Evolutionary conservation across 345 rosid species (phyloP), one percentile per base, ranked within the genome.

Genomic region (Acer campestre): DNA sequence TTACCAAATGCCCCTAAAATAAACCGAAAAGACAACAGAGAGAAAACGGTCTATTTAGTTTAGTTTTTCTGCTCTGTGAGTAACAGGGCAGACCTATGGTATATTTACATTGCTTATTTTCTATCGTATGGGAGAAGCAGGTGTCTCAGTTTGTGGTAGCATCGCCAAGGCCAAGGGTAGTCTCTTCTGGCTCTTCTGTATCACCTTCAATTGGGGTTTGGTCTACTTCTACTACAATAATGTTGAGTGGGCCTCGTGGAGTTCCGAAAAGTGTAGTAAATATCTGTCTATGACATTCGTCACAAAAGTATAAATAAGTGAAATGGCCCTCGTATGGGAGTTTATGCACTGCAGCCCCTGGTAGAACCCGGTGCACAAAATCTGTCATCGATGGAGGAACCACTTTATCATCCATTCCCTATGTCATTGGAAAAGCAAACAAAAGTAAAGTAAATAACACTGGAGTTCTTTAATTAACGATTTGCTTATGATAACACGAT

Each of bases 301-400:
- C 87, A 6, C 94, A 89, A 27, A 91, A 91, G 74, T 75, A 88
- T 63, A 87, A 76, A 71, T 88, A 91, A 0, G 94, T 91, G 82
- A 81, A 91, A 64, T 91, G 94, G 23, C 94, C 94, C 78, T 91
- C 92, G 9, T 89, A 91, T 13, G 94, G 94, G 16, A 90, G 88
- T 75, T 90, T 89, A 78, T 90, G 94, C 67, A 90, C 84, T 5
- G 94, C 94, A 61, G 86, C 92, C 2, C 92, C 90, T 0, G 94
- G 93, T 53, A 90, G 83, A 80, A 89, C 67, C 77, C 94, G 80
- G 79, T 90, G 94, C 48, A 88, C 90, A 29, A 89, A 91, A 80
- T 89, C 94, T 9, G 91, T 89, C 94, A 88, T 85, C 10, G 82
- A 71, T 62, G 94, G 93, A 25, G 94, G 94, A 38, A 91, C 94